These are phyloP conservation scores for Phytophthora parvispora DNA, from an alignment of 352 stramenopile species.

Conservation along the genomic window DNA sequence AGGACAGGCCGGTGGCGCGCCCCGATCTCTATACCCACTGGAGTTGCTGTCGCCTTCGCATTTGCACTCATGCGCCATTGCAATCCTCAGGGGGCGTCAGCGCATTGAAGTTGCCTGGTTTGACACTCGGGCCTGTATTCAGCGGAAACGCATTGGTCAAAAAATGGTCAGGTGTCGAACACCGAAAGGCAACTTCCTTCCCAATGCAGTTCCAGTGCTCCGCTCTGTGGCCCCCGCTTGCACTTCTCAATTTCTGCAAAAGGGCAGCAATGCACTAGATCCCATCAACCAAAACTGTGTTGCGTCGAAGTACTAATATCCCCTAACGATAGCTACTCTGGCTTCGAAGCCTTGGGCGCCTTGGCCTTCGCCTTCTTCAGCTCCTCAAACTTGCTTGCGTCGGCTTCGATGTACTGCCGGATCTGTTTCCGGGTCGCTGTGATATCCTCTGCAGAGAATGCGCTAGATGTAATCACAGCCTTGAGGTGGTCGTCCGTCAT, in stretches of 20 bases:
- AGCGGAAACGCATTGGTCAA: constrained; percentile 7
- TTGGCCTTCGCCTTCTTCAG: constrained; percentile 30
- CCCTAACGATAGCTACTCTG: not conserved
- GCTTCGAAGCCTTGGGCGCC: not conserved
- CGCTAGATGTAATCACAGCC: constrained; percentile 43
- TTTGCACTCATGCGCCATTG: constrained; percentile 14
- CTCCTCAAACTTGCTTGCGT: constrained; percentile 38
- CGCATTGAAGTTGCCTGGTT: constrained; percentile 28
- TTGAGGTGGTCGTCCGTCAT: constrained; percentile 54
- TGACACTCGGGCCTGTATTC: constrained; percentile 18
- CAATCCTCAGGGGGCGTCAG: constrained; percentile 4
- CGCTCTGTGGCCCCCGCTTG: too few species aligned
- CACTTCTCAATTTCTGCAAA: too few species aligned
- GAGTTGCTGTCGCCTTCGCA: constrained; percentile 7
- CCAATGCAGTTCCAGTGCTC: too few species aligned
- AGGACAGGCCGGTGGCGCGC: constrained; percentile 1
- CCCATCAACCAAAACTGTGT: too few species aligned
- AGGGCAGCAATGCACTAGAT: too few species aligned
- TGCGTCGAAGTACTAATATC: not conserved
- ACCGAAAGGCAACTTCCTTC: constrained; percentile 20
- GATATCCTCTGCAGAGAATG: constrained; percentile 58
- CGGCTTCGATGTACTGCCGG: constrained; percentile 40
- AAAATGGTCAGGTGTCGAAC: constrained; percentile 6
- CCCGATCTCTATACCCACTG: constrained; percentile 10
- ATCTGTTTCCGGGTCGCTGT: constrained; percentile 41